Evolutionary conservation across 202 grass and related monocot genomes (phyloP), one percentile per base, ranked within the genome.

Genomic region (Sporobolus alterniflorus): DNA sequence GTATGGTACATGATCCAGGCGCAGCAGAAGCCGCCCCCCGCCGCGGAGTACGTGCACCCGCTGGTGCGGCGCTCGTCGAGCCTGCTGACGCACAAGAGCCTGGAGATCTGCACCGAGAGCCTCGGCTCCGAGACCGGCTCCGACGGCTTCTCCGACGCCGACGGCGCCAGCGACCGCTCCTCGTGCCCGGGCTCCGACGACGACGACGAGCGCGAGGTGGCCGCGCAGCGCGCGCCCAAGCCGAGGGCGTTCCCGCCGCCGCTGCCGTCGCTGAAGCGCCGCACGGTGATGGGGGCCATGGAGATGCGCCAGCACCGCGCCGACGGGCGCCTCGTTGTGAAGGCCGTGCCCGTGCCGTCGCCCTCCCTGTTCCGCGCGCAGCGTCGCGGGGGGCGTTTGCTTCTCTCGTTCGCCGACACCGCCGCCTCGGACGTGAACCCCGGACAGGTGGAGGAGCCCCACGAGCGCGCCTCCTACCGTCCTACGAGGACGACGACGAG

Each of bases 61-160:
- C 70, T 84, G 11, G 50, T 81, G 65, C 82, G 84, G 47, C 78
- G 85, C 12, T 97, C 91, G 18, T 85, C 84, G 56, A 67, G 65
- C 12, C 63, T 85, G 13, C 84, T 94, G 84, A 94, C 79, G 87
- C 87, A 88, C 82, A 97, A 88, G 74, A 97, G 91, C 91, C 94
- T 97, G 4, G 82, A 92, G 89, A 68, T 94, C 69, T 97, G 94
- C 94, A 97, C 94, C 20, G 94, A 97, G 87, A 97, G 89, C 86
- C 94, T 97, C 49, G 91, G 94, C 80, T 92, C 88, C 59, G 94
- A 97, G 85, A 92, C 89, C 14, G 94, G 94, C 52, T 88, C 94
- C 17, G 88, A 90, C 48, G 73, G 88, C 9, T 76, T 80, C 42
- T 44, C 9, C 1, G 64, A 13, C 26, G 22, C 74, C 83, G 24